These are phyloP conservation scores for Neonothopanus nambi DNA, from an alignment of 1,284 basidiomycete species.

Conservation along the genomic window DNA sequence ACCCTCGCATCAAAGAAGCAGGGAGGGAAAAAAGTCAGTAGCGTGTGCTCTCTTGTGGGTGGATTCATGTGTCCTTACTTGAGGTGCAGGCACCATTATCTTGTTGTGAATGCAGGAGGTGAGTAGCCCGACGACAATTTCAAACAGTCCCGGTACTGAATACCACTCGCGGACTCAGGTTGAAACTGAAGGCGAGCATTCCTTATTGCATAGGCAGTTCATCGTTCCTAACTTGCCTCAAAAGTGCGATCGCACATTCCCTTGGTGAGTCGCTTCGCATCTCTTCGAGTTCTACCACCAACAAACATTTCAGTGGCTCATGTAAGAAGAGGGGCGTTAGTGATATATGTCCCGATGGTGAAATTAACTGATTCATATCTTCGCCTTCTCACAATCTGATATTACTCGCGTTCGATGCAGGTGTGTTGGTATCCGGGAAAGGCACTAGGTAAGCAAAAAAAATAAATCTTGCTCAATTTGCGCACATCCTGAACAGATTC, in stretches of 20 bases:
- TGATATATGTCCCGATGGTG: slow-evolving; percentile 71
- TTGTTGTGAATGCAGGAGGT: slow-evolving; percentile 64
- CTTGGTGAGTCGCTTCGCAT: slow-evolving; percentile 38
- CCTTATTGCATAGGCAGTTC: slow-evolving; percentile 5
- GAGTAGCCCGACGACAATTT: not conserved
- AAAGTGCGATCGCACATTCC: slow-evolving; percentile 62
- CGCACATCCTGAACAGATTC: slow-evolving; percentile 10
- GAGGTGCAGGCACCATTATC: slow-evolving; percentile 43
- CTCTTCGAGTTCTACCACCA: slow-evolving; percentile 2
- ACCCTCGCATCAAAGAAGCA: slow-evolving; percentile 36
- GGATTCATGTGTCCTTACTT: slow-evolving; percentile 1
- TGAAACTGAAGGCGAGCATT: slow-evolving; percentile 47
- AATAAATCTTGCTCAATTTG: slow-evolving; percentile 2
- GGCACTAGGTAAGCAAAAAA: slow-evolving; percentile 66
- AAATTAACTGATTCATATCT: slow-evolving; percentile 10
- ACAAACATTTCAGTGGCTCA: slow-evolving; percentile 25
- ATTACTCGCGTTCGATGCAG: slow-evolving; percentile 32
- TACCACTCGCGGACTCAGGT: slow-evolving; percentile 28
- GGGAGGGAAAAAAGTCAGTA: slow-evolving; percentile 38
- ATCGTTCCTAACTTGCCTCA: slow-evolving; percentile 11
- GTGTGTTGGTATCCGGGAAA: slow-evolving; percentile 73
- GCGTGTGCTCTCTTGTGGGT: not conserved
- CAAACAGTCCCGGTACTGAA: slow-evolving; percentile 2
- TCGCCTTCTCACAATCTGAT: slow-evolving; percentile 1
- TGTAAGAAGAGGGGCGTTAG: slow-evolving; percentile 64